Evolutionary conservation across 2,329 filamentous ascomycete species (phyloP), one percentile per base, ranked within the genome.

Genomic region (Colletotrichum destructivum): DNA sequence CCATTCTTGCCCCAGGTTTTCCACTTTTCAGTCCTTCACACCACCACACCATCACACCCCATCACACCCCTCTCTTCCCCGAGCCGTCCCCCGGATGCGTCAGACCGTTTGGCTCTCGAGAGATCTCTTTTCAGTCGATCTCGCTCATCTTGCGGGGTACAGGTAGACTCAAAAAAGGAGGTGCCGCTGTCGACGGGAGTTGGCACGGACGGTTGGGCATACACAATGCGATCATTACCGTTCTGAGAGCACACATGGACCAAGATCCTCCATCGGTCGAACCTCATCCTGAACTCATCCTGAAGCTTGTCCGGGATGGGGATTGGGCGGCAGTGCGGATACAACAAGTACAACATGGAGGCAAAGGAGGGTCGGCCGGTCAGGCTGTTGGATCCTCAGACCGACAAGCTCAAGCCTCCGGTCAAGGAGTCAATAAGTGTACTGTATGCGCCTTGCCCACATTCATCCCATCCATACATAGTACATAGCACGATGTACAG

Each of bases 91-190:
- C 63, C 59, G 57, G 38, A 69, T 40, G 59, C 52, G 59, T 71
- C 64, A 47, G 64, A 71, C 69, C 69, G 69, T 69, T 71, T 66
- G 38, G 56, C 26, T 47, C 31, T 49, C 47, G 35, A 54, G 64
- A 68, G 64, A 62, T 63, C 64, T 59, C 44, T 59, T 31, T 62
- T 59, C 51, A 52, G 69, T 46, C 51, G 64, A 71, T 71, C 64
- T 67, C 49, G 64, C 38, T 60, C 65, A 59, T 55, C 40, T 71
- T 71, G 69, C 59, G 69, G 69, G 64, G 69, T 26, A 26, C 26
- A 26, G 4, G 26, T 26, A 26, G 26, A 26, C 26, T 26, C 26
- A 46, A 55, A 15, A 13, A 61, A 42, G 44, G 42, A 44, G 47
- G 11, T 18, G 31, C n/a, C 8, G 55, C 51, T 8, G 26, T 61